Base-by-base conservation (phyloP, 1,284 basidiomycete genomes). In the Papiliotrema terrestris region DNA sequence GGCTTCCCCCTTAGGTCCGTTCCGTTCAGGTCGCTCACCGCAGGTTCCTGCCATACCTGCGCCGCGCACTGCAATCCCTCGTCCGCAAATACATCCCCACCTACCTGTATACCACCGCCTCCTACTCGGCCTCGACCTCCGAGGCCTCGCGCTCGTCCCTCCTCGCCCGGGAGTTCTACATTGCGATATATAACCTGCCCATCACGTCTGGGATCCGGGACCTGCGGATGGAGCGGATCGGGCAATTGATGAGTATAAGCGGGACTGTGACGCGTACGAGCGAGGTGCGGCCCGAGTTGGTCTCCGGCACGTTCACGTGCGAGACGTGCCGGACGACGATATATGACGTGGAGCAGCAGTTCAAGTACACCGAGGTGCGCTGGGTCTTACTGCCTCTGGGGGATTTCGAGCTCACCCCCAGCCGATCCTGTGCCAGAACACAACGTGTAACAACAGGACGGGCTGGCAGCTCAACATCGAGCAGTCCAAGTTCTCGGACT, bases 291-390 rank as follows among this genome's bases (percentile, higher is more conserved):
- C 96, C 96, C 2, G 96, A 99, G 77, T 78, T 99, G 44, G 81
- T 98, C 17, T 93, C 84, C 66, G 96, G 94, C 19, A 94, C 90
- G 52, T 98, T 98, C 74, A 85, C 88, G 46, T 99, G 96, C 70
- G 87, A 90, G 71, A 82, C 87, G 43, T 99, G 96, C 75, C 83
- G 84, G 51, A 89, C 88, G 38, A 80, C 87, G 8, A 87, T 97
- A n/a, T 84, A 88, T 56, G 94, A 98, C 66, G 87, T 99, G 51
- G 96, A 99, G 73, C 96, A 99, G 73, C 96, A 99, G 73, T 99
- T 98, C 83, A 98, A 97, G 75, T 98, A 98, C 75, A 99, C 96
- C 22, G 96, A 98, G 80, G 91, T 91, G 54, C 50, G 75, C 60
- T 37, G 8, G 17, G 15, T 20, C 47, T n/a, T n/a, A n/a, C n/a